Conservation (phyloP, 75 land plant species). For the Selaginella tamariscina region DNA sequence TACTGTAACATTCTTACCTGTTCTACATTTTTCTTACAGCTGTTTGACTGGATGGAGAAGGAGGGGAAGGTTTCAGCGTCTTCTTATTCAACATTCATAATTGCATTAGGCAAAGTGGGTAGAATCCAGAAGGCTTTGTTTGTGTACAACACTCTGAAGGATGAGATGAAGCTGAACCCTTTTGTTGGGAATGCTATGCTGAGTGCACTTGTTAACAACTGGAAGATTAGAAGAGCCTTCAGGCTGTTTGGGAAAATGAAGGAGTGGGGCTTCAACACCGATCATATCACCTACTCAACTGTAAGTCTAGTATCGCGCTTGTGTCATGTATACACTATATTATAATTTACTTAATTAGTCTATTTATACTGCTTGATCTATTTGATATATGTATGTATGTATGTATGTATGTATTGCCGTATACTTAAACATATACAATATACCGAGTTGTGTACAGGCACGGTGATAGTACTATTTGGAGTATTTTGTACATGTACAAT, state of each 20-base stretch:
- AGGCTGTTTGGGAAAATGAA: constrained; percentile 67
- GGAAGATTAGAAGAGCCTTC: constrained; percentile 49
- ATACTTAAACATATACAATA: no score
- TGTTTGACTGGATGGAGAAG: constrained; percentile 76
- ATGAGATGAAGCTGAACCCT: constrained; percentile 27
- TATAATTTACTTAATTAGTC: neutral
- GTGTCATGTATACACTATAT: neutral
- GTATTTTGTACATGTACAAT: no score
- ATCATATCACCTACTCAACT: constrained; percentile 68
- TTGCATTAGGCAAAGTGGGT: constrained; percentile 40
- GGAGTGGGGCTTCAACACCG: constrained; percentile 51
- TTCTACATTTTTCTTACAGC: constrained; percentile 28
- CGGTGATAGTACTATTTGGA: no score
- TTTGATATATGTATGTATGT: no score
- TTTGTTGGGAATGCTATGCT: constrained; percentile 65
- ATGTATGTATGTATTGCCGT: no score
- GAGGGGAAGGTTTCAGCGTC: constrained; percentile 43
- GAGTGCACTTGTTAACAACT: constrained; percentile 51
- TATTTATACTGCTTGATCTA: no score
- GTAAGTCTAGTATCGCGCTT: constrained; percentile 24
- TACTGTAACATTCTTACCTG: no score
- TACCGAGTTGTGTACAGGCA: no score
- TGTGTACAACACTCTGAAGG: constrained; percentile 35
- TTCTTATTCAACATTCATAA: constrained; percentile 62
- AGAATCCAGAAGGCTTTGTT: constrained; percentile 41